phyloP scores from a whole-genome alignment of 2,329 filamentous ascomycete species.

The Sporothrix phasma region DNA sequence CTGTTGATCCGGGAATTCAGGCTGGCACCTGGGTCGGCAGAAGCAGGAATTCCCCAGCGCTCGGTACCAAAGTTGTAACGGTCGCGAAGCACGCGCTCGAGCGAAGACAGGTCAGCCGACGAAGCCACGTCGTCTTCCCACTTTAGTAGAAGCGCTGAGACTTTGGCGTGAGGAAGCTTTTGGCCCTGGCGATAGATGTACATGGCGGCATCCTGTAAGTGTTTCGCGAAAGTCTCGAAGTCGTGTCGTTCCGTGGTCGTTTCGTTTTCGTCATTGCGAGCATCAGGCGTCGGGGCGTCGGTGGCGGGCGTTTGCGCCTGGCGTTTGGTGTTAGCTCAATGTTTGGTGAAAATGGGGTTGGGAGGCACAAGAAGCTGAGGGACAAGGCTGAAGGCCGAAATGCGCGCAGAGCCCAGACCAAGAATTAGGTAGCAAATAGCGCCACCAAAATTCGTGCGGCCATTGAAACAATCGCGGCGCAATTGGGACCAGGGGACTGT shows the following conservation, averaged over 20 bases:
- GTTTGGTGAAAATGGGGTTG: not conserved
- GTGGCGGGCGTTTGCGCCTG: conserved; percentile 13
- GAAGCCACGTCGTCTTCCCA: conserved; percentile 52
- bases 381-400: not conserved
- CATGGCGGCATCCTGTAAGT: conserved; percentile 59
- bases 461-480: not conserved
- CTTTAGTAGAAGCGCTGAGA: conserved; percentile 49
- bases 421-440: not conserved
- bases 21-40: conserved; percentile 50
- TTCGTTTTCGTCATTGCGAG: conserved; percentile 17
- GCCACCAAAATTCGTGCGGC: not conserved
- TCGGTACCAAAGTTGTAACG: conserved; percentile 52
- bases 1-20: conserved; percentile 50
- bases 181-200: conserved; percentile 55
- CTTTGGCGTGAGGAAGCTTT: conserved; percentile 45
- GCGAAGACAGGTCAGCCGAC: conserved; percentile 42
- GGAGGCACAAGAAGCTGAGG: not conserved
- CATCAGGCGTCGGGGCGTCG: conserved; percentile 5
- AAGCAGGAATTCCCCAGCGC: conserved; percentile 50
- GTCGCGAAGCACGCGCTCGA: conserved; percentile 50
- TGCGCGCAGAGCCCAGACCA: not conserved
- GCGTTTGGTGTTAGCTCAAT: not conserved
- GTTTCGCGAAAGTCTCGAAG: conserved; percentile 56
- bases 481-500: not conserved
- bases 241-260: conserved; percentile 40